phyloP scores from a whole-genome alignment of 2,329 filamentous ascomycete species.

The Neonectria ditissima region DNA sequence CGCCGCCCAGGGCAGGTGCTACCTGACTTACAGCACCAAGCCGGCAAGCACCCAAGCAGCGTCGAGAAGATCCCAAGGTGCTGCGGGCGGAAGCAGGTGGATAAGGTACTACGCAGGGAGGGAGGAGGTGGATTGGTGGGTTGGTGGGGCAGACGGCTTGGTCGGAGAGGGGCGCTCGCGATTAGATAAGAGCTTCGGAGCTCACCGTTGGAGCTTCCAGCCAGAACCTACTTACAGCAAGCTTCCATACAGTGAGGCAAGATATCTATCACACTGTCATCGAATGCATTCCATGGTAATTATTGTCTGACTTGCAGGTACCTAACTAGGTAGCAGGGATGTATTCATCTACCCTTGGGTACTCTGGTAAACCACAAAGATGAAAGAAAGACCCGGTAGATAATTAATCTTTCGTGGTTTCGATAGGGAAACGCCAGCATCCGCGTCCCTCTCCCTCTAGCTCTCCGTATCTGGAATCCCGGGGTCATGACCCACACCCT shows the following conservation, averaged over 20 bases:
- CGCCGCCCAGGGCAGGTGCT: slow-evolving; percentile 14
- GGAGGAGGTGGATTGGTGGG: not conserved
- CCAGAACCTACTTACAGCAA: too few relatives aligned
- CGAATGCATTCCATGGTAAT: too few relatives aligned
- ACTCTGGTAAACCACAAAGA: not conserved
- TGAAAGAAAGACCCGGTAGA: not conserved
- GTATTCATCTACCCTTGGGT: not conserved
- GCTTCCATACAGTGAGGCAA: too few relatives aligned
- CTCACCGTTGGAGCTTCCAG: slow-evolving; percentile 35
- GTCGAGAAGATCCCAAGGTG: slow-evolving; percentile 24
- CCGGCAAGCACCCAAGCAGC: slow-evolving; percentile 12
- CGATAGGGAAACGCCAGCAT: not conserved
- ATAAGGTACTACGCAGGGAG: too few relatives aligned
- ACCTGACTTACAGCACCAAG: slow-evolving; percentile 24
- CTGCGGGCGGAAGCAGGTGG: slow-evolving; percentile 17
- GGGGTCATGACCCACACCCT: slow-evolving; percentile 11
- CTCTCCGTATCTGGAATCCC: slow-evolving; percentile 4
- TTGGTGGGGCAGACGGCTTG: slow-evolving; percentile 31
- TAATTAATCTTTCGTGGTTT: not conserved
- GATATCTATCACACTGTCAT: too few relatives aligned
- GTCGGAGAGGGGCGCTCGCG: slow-evolving; percentile 38
- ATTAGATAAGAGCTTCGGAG: slow-evolving; percentile 49
- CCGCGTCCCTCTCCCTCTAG: slow-evolving; percentile 10
- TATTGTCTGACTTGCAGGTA: not conserved
- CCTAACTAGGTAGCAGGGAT: not conserved